A percentile compares a stretch with the other conserved stretches of the same genome.
phyloP scores from a whole-genome alignment of 495 filamentous ascomycete genomes.

The Achaetomiella virescens region DNA sequence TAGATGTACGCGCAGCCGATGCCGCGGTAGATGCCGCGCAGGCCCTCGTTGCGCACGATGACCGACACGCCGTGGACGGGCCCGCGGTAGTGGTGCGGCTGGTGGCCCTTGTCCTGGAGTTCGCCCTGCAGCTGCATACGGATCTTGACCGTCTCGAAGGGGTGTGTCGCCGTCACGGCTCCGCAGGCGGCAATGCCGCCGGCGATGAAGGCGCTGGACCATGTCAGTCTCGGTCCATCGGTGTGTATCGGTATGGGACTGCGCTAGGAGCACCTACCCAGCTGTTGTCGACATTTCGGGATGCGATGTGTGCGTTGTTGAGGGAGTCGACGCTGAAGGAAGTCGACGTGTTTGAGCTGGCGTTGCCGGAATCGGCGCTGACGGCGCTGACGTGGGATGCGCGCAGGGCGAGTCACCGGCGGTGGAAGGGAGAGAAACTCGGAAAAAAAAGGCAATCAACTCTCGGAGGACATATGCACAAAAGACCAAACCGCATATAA shows the following conservation, averaged over 20 bases:
- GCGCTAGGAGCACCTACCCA: conserved; percentile 30
- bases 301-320: not conserved
- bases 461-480: not conserved
- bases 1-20: conserved; percentile 93
- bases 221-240: conserved; percentile 17
- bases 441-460: not conserved
- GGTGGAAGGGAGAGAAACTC: not conserved
- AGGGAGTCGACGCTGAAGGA: not conserved
- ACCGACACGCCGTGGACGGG: conserved; percentile 87
- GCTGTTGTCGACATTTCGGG: conserved; percentile 42
- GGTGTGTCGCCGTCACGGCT: conserved; percentile 95
- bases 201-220: conserved; percentile 67
- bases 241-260: not conserved
- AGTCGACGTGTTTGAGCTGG: not conserved
- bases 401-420: conserved; percentile 1
- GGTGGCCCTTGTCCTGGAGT: conserved; percentile 76
- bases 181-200: conserved; percentile 96
- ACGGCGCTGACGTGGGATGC: conserved; percentile 2
- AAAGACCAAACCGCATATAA: not conserved
- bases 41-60: conserved; percentile 86
- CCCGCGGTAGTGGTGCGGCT: conserved; percentile 82
- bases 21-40: conserved; percentile 79
- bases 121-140: conserved; percentile 96
- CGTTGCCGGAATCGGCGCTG: conserved; percentile 2
- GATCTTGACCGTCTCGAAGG: conserved; percentile 99